Evolutionary conservation across 2,329 filamentous ascomycete genomes (phyloP).

Genomic region (Aureobasidium subglaciale): DNA sequence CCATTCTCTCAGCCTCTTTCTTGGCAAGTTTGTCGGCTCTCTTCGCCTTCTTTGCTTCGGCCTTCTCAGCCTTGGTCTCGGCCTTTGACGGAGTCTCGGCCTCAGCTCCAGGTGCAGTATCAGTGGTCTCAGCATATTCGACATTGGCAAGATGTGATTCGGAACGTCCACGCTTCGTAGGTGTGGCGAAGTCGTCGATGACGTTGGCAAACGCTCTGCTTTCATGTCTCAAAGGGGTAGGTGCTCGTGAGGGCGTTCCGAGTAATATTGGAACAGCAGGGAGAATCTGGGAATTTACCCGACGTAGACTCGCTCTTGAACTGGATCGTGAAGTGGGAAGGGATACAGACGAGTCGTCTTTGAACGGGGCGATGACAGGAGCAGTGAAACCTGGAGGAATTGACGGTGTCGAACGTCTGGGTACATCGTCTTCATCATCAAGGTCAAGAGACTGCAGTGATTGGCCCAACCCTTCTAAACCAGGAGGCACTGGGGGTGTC

Average conservation of each 20-base stretch:
- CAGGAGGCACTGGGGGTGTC: slow-evolving; percentile 30
- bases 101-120: slow-evolving; percentile 1
- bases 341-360: slow-evolving; percentile 14
- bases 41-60: slow-evolving; percentile 10
- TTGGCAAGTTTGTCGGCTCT: slow-evolving; percentile 19
- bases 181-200: neutral
- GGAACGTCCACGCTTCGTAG: slow-evolving; percentile 10
- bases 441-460: neutral
- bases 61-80: slow-evolving; percentile 12
- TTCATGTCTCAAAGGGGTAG: slow-evolving; percentile 25
- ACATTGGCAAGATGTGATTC: slow-evolving; percentile 9
- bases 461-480: slow-evolving; percentile 22
- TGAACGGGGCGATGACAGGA: slow-evolving; percentile 3
- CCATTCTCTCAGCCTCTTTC: slow-evolving; percentile 4
- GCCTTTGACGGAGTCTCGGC: neutral
- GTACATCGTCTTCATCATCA: slow-evolving; percentile 21
- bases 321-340: slow-evolving; percentile 23
- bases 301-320: slow-evolving; percentile 29
- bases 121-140: neutral
- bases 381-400: slow-evolving; percentile 39
- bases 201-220: neutral
- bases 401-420: slow-evolving; percentile 35
- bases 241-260: slow-evolving; percentile 28
- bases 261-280: slow-evolving; percentile 36
- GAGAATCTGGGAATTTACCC: slow-evolving; percentile 27